These are phyloP conservation scores for Trichothecium roseum DNA, from an alignment of 2,329 filamentous ascomycete species.

Conservation along the genomic window DNA sequence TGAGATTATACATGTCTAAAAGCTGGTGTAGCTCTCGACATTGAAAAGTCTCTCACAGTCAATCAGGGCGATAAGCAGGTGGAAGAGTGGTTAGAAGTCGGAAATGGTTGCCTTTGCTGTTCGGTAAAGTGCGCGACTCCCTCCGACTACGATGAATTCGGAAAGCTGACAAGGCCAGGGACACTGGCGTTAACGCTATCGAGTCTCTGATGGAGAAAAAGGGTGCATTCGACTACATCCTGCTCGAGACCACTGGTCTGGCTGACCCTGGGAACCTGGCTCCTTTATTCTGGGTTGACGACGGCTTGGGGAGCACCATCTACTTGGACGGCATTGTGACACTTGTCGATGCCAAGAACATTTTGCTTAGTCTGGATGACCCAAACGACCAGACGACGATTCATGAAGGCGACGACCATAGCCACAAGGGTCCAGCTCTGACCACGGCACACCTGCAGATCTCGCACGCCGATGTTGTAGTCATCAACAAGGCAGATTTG, in stretches of 20 bases:
- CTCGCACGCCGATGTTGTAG: constrained; percentile 88
- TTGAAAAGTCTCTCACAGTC: constrained; percentile 91
- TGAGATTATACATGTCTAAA: neutral
- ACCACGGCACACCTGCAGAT: constrained; percentile 95
- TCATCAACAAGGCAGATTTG: constrained; percentile 89
- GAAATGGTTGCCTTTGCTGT: constrained; percentile 96
- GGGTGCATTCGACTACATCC: constrained; percentile 92
- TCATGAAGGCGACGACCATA: constrained; percentile 27
- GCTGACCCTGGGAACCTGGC: constrained; percentile 94
- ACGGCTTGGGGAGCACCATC: constrained; percentile 87
- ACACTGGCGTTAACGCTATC: constrained; percentile 87
- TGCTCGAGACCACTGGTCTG: constrained; percentile 90
- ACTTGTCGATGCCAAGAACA: constrained; percentile 89
- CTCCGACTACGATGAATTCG: neutral
- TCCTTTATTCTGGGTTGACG: constrained; percentile 95
- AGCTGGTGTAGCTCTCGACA: constrained; percentile 61
- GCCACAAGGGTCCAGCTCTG: constrained; percentile 52
- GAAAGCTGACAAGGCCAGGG: constrained; percentile 38
- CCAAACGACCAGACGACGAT: constrained; percentile 42
- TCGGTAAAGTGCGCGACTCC: constrained; percentile 65
- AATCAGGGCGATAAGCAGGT: constrained; percentile 74
- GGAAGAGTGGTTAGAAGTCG: constrained; percentile 90
- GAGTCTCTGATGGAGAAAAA: constrained; percentile 92
- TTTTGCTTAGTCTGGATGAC: constrained; percentile 73
- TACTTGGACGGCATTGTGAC: constrained; percentile 97